Base-by-base conservation (phyloP, 441 rosid species). In the Populus hybrid region DNA sequence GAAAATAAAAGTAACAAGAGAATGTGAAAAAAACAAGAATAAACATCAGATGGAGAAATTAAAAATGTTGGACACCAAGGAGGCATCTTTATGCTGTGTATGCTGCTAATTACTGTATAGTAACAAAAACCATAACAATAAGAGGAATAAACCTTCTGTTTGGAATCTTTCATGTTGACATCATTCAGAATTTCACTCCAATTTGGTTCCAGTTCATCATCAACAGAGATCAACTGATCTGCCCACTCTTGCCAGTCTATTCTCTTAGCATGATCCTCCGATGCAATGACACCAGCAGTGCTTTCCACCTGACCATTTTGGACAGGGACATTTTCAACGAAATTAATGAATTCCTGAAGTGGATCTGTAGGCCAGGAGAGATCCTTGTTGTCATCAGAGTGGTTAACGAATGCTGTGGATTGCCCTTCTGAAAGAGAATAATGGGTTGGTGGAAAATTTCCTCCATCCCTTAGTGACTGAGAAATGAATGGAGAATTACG, bases 181-280 rank as follows among this genome's bases (percentile, higher is more conserved):
- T 90, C 87, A 61, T 70, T 82, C 71, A 95, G 90, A 85, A 94
- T 53, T 79, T 89, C 92, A 28, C 89, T 80, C 96, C 98, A 93
- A 71, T 89, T 86, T 36, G 89, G 87, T 38, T 88, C 95, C n/a
- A 83, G 76, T 57, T 82, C 84, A 82, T 87, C 92, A 81, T 86
- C 92, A 76, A 75, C 89, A 78, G 92, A 85, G 35, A 91, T 87
- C 80, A 90, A 79, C 75, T 84, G 88, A 84, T 91, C 88, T 0
- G 94, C 89, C 97, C 94, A 91, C 57, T 93, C 91, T 34, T 83
- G 89, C 97, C 91, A 94, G 74, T 90, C 88, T 30, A 73, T 73
- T 84, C 85, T 84, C 78, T 84, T 83, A 53, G 79, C 69, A 65
- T 82, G 84, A 76, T 85, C 87, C 73, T 82, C 87, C 14, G 89